Base-by-base conservation (phyloP, 495 filamentous ascomycete species). In the Filosporella fistucella region DNA sequence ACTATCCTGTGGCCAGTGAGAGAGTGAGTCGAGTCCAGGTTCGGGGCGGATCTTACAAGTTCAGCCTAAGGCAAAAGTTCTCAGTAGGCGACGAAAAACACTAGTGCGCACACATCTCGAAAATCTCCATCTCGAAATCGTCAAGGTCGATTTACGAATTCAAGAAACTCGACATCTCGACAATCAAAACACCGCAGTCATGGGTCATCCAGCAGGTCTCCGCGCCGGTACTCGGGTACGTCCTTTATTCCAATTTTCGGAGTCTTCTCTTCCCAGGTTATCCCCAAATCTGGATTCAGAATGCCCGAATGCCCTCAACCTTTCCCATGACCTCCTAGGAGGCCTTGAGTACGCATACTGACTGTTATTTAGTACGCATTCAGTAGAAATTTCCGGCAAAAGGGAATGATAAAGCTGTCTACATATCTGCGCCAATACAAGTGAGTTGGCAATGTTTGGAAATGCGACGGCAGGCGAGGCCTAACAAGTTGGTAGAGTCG, bases 161-260 rank as follows among this genome's bases (percentile, higher is more conserved):
- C n/a, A 8, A 30, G 28, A 30, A 30, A 30, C n/a, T 30, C 8
- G 8, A 8, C n/a, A 30, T 30, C 8, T 41, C 46, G 32, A 44
- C 29, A 24, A 23, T 23, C 16, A 41, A 38, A 48, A 36, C 25
- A 28, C 36, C 39, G 42, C 28, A 26, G 24, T 17, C 8, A 97
- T 96, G 91, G 89, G 89, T 91, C 91, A 96, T 82, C 81, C 90
- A 55, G 83, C 84, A 68, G 91, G 91, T 91, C 82, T 96, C 63
- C 78, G 91, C 70, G 81, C 87, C 64, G 91, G 91, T 72, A 97
- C 91, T 72, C 86, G 91, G 70, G 80, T 82, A 78, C 56, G 80
- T 77, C 14, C n/a, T n/a, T n/a, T n/a, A n/a, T n/a, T n/a, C n/a
- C n/a, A n/a, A n/a, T n/a, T n/a, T n/a, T n/a, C n/a, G n/a, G n/a